Evolutionary conservation across 495 filamentous ascomycete genomes (phyloP).

Genomic region (Oidiodendron maius): DNA sequence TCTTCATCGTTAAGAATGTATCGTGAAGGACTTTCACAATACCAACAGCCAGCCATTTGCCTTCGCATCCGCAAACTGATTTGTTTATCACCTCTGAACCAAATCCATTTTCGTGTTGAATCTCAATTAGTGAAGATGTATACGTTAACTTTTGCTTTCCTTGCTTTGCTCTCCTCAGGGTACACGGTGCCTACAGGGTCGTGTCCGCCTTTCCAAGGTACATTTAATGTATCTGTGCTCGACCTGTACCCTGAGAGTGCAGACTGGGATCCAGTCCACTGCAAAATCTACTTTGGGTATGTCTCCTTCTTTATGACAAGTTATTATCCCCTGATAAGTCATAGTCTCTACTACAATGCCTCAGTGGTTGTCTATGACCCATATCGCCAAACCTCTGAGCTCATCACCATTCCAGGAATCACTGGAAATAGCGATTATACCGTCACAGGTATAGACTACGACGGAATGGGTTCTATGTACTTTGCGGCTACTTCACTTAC

Average conservation of each 20-base stretch:
- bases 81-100: no score
- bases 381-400: not conserved
- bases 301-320: not conserved
- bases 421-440: not conserved
- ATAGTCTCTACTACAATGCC: not conserved
- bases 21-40: no score
- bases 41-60: no score
- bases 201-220: not conserved
- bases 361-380: not conserved
- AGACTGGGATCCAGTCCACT: not conserved
- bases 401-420: not conserved
- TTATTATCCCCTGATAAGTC: not conserved
- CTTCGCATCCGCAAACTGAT: no score
- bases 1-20: no score
- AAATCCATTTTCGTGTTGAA: no score
- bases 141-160: not conserved
- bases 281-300: not conserved
- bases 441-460: not conserved
- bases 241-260: not conserved
- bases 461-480: not conserved
- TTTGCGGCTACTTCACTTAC: not conserved
- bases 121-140: no score
- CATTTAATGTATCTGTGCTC: not conserved
- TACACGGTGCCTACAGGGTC: not conserved
- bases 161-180: not conserved